Evolutionary conservation across 768 basidiomycete species (phyloP).

Genomic region (Suillus cothurnatus): DNA sequence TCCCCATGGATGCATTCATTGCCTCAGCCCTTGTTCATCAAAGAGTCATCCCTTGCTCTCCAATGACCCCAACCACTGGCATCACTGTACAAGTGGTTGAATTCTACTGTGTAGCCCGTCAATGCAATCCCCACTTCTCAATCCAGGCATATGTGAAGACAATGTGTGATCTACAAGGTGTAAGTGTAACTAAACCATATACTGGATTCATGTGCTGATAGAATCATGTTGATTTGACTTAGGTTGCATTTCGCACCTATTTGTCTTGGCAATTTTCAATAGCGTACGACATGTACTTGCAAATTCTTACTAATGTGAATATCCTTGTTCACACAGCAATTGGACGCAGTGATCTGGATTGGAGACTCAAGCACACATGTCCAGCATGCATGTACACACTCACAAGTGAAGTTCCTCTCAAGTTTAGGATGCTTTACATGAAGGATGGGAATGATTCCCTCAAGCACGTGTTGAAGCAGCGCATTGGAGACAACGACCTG

Average conservation of each 20-base stretch:
- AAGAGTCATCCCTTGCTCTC: slow-evolving; percentile 14
- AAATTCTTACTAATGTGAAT: slow-evolving; percentile 19
- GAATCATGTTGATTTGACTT: too few species aligned
- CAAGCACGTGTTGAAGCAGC: too few species aligned
- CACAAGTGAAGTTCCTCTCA: not conserved
- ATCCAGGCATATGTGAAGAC: slow-evolving; percentile 24
- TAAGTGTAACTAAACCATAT: too few species aligned
- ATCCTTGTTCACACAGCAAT: slow-evolving; percentile 16
- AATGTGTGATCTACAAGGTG: slow-evolving; percentile 22
- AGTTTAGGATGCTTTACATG: slow-evolving; percentile 6
- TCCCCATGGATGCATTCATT: too few species aligned
- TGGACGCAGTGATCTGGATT: not conserved
- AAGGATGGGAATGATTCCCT: slow-evolving; percentile 17
- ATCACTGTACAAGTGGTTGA: slow-evolving; percentile 6
- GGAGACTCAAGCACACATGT: slow-evolving; percentile 12
- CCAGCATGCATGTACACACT: slow-evolving; percentile 14
- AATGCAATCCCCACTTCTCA: slow-evolving; percentile 19
- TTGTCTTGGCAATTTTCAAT: slow-evolving; percentile 25
- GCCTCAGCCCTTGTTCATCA: too few species aligned
- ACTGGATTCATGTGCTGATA: too few species aligned
- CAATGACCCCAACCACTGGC: slow-evolving; percentile 5
- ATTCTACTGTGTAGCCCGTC: slow-evolving; percentile 13
- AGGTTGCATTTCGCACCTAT: too few species aligned
- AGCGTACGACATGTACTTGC: slow-evolving; percentile 28
- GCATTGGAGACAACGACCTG: too few species aligned